Evolutionary conservation across 176 grass and related monocot species (phyloP), one percentile per base, ranked within the genome.

Genomic region (Echinochloa phyllopogon): DNA sequence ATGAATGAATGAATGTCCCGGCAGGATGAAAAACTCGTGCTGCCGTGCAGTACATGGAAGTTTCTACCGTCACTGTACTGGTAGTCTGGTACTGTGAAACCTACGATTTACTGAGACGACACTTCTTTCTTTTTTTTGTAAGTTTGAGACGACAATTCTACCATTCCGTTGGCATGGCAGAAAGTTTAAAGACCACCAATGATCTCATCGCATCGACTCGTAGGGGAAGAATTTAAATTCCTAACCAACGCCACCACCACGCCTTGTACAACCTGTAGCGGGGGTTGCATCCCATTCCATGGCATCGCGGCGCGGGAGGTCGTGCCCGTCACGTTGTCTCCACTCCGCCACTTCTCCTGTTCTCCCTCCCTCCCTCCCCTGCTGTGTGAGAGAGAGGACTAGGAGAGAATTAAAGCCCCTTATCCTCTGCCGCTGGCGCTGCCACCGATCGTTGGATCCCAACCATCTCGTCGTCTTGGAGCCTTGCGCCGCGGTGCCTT

Each of bases 301-400:
- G 66, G 47, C 85, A 39, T 15, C 49, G 36, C 76, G 41, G 69
- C 80, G 23, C 15, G 4, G 53, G 56, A 8, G 51, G 75, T 88
- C 83, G 91, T 96, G 91, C 48, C 73, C 17, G 56, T 87, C 94
- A 93, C 89, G 94, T 89, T 79, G 85, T 76, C 86, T 77, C 94
- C 88, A 91, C 91, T 77, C 62, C 77, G 77, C 39, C 60, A 38
- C 82, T 33, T 33, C 29, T 33, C n/a, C n/a, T n/a, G n/a, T 55
- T 40, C 88, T 73, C 80, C 47, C 57, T 17, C 49, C 16, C 23
- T 11, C 14, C 39, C 0, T 5, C 41, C 21, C 16, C 20, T 21
- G 5, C 18, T 5, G 1, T 5, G 9, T 24, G 6, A 53, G 65
- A 16, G 18, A 20, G 51, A 33, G 29, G 29, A 33, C 29, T 33